These are phyloP conservation scores for Cucumis cinereus DNA, from an alignment of 306 rosid species.

Conservation along the genomic window DNA sequence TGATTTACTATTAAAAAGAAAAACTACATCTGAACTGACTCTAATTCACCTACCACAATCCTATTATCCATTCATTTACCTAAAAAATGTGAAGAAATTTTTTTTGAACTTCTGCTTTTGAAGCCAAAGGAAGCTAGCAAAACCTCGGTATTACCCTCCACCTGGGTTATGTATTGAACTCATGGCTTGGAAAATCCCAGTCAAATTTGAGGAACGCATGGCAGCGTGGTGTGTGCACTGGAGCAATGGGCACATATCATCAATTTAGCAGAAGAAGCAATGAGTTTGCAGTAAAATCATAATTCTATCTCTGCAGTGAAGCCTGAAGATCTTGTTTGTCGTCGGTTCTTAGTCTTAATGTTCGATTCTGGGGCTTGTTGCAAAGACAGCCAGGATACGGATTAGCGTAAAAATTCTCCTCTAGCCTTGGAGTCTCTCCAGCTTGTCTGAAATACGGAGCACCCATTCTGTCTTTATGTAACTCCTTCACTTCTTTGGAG, in stretches of 20 bases:
- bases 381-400: conserved; percentile 93
- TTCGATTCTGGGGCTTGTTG: conserved; percentile 35
- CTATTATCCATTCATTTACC: background rate
- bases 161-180: background rate
- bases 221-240: background rate
- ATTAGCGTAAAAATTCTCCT: conserved; percentile 90
- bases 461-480: conserved; percentile 66
- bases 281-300: background rate
- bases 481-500: conserved; percentile 37
- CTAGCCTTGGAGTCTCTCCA: conserved; percentile 70
- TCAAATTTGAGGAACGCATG: background rate
- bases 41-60: conserved; percentile 14
- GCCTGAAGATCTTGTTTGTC: conserved; percentile 19
- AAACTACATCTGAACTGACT: conserved; percentile 21
- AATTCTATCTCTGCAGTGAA: conserved; percentile 30
- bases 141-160: background rate
- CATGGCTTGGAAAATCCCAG: background rate
- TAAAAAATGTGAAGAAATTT: background rate
- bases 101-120: background rate
- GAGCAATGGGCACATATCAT: background rate
- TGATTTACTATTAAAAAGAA: conserved; percentile 19
- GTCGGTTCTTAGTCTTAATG: conserved; percentile 18
- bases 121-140: background rate
- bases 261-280: conserved; percentile 7
- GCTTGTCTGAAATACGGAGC: conserved; percentile 56